A percentile compares a stretch with the other conserved stretches of the same genome.
Conservation (phyloP, 129 eudicot species). For the Sambucus nigra region DNA sequence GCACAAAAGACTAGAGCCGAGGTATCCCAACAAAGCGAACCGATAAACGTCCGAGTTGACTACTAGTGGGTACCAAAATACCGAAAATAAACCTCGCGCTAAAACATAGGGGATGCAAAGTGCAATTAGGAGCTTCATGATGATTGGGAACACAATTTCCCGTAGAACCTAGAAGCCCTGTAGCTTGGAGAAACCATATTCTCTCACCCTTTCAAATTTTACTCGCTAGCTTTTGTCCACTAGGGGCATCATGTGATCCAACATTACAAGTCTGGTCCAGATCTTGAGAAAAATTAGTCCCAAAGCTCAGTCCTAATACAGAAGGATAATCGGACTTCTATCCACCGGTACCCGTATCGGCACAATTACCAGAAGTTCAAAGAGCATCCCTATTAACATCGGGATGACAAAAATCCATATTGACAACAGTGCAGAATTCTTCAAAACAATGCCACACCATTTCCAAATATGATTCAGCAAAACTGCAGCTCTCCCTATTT, state of each 20-base stretch:
- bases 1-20: constrained; percentile 47
- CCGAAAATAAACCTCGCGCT: constrained; percentile 71
- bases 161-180: constrained; percentile 82
- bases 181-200: constrained; percentile 80
- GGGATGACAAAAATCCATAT: constrained; percentile 93
- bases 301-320: constrained; percentile 94
- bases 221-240: constrained; percentile 78
- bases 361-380: constrained; percentile 84
- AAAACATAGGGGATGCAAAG: constrained; percentile 86
- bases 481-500: constrained; percentile 52
- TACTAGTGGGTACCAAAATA: constrained; percentile 72
- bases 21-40: constrained; percentile 90
- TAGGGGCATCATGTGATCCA: constrained; percentile 82
- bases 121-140: constrained; percentile 79
- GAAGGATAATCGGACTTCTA: constrained; percentile 82
- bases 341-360: constrained; percentile 93
- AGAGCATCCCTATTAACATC: constrained; percentile 71
- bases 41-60: constrained; percentile 86
- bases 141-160: constrained; percentile 79
- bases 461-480: constrained; percentile 64
- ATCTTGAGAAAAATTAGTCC: constrained; percentile 85
- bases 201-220: constrained; percentile 84
- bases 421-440: constrained; percentile 67
- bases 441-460: constrained; percentile 76
- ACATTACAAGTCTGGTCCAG: constrained; percentile 91